Base-by-base conservation (phyloP, 2,329 filamentous ascomycete genomes). In the Septoria petroselini region DNA sequence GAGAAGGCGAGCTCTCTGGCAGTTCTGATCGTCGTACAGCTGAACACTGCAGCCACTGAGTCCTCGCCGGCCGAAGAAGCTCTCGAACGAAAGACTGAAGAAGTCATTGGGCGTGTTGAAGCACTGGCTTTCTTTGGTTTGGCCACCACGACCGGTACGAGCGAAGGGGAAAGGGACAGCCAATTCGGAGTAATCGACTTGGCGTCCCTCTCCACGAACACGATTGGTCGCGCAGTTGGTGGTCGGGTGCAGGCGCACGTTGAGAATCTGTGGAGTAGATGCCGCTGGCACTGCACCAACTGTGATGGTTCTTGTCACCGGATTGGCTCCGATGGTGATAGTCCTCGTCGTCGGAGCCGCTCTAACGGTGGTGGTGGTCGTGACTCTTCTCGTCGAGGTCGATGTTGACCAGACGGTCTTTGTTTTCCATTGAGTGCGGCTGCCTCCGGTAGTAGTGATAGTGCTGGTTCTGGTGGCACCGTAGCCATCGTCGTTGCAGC, bases 41-140 rank as follows among this genome's bases (percentile, higher is more conserved):
- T 42, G 23, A 12, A 41, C 29, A 31, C 30, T 33, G 33, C 47
- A 49, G 27, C 34, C 37, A 29, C 45, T 37, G 7, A 41, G 37
- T 6, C 31, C 41, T 30, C 41, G 33, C 25, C 23, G 17, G 15
- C 42, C 41, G 29, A 46, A 45, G 31, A 51, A 40, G n/a, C 17
- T 41, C 42, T 51, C 29, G 41, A 51, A 46, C 15, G 48, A 51
- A 15, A 39, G 30, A 17, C 48, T 51, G 18, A 15, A 23, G 19
- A 51, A 45, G 7, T 46, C 48, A 12, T 46, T 39, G 18, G 42
- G 35, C 7, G 38, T 25, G 29, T 51, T 40, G 19, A 40, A 37
- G 37, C 48, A 51, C 8, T 35, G n/a, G 41, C 27, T 45, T 17
- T 37, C 18, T 7, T 25, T 19, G 21, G 27, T 15, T 9, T 27